Base-by-base conservation (phyloP, 129 eudicot genomes). In the Deinandra increscens region DNA sequence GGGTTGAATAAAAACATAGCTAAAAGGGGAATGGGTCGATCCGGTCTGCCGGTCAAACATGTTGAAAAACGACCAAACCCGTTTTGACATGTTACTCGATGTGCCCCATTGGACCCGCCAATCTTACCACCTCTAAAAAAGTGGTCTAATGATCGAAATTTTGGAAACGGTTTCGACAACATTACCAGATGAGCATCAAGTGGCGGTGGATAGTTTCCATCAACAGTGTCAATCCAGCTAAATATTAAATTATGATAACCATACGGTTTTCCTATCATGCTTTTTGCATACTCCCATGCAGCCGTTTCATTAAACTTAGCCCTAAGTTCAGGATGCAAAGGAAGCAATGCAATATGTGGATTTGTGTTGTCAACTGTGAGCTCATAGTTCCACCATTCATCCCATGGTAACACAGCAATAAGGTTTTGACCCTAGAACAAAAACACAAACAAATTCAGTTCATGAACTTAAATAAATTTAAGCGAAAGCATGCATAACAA, bases 351-450 rank as follows among this genome's bases (percentile, higher is more conserved):
- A 60, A 93, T 89, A 33, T 93, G 99, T 2, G 99, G 99, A 82
- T 93, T 87, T 0, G 92, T 70, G 38, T 89, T 85, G 72, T 93
- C 99, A 80, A 87, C 72, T 26, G 88, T 93, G 81, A 86, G 68
- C 84, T 93, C 99, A 41, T 72, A 93, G 5, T 85, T 67, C 99
- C 99, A 93, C 99, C 99, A 93, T 54, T 93, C 99, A 0, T 93
- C 95, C 97, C 99, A 93, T 71, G 99, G 87, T 66, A 93, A 53
- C 46, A 89, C 56, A n/a, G 84, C 95, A 45, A 93, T 89, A 55
- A 93, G 58, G 75, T 89, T 92, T 71, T 85, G 81, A 61, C 99
- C 97, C 99, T 93, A 72, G 5, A 53, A 76, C 15, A 56, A 59
- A 44, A 33, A 59, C 12, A 17, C 29, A 37, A 34, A 72, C 69